phyloP scores from a whole-genome alignment of 1,139 yeast species.

The Kluyveromyces sp. region DNA sequence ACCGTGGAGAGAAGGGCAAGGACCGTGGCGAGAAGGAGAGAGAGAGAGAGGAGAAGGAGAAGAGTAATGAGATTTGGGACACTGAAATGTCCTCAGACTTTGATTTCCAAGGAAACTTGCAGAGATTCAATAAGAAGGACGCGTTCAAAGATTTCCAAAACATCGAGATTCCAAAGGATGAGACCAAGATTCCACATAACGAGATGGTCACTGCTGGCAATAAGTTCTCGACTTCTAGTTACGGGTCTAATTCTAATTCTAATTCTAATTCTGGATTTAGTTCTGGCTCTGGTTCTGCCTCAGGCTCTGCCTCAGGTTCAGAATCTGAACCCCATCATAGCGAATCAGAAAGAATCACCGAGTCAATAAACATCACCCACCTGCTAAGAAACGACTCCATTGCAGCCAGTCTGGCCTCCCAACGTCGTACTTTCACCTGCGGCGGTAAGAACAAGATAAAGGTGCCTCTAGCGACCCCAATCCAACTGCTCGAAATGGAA shows the following conservation, averaged over 20 bases:
- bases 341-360: conserved; percentile 26
- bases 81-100: conserved; percentile 58
- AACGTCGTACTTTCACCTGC: conserved; percentile 11
- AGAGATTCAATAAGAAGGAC: conserved; percentile 71
- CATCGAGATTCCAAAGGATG: conserved; percentile 1
- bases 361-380: conserved; percentile 30
- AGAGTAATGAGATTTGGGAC: conserved; percentile 39
- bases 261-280: too few relatives aligned
- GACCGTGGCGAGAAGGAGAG: conserved; percentile 4
- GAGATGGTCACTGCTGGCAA: conserved; percentile 2
- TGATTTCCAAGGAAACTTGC: conserved; percentile 78
- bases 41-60: conserved; percentile 2
- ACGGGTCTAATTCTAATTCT: conserved; percentile 7
- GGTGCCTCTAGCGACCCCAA: conserved; percentile 66
- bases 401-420: conserved; percentile 5
- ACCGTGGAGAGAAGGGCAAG: background rate
- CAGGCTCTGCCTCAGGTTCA: too few relatives aligned
- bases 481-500: conserved; percentile 76
- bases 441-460: conserved; percentile 20
- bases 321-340: background rate
- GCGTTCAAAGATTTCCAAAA: conserved; percentile 43
- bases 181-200: conserved; percentile 3
- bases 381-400: conserved; percentile 11
- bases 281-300: too few relatives aligned
- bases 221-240: background rate